These are phyloP conservation scores for Talaromyces atroroseus DNA, from an alignment of 2,329 filamentous ascomycete genomes.

Conservation along the genomic window DNA sequence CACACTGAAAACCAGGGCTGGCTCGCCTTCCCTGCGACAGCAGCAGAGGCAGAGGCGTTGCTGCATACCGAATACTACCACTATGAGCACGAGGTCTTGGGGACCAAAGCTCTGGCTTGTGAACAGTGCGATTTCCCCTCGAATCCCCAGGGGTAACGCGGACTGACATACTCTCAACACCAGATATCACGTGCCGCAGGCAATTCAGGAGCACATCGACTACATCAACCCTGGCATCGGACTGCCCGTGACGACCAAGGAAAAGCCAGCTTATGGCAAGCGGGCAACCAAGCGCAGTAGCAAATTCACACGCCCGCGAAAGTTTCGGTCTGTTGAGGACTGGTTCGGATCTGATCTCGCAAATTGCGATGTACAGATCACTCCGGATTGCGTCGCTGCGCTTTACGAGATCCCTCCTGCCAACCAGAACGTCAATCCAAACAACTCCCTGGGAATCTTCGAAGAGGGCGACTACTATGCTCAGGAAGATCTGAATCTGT, in stretches of 20 bases:
- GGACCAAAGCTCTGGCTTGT: slow-evolving; percentile 25
- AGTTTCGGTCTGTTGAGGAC: background rate
- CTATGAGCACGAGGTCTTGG: slow-evolving; percentile 38
- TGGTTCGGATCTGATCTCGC: slow-evolving; percentile 1
- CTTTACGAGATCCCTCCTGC: slow-evolving; percentile 44
- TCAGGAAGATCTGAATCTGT: slow-evolving; percentile 45
- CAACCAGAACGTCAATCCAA: slow-evolving; percentile 26
- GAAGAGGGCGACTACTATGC: slow-evolving; percentile 51
- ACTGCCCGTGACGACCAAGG: slow-evolving; percentile 28
- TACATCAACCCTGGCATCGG: slow-evolving; percentile 54
- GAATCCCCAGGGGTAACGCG: background rate
- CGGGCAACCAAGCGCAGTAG: slow-evolving; percentile 9
- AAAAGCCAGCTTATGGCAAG: slow-evolving; percentile 12
- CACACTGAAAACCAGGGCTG: slow-evolving; percentile 50
- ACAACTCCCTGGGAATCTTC: slow-evolving; percentile 50
- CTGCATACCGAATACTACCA: slow-evolving; percentile 50
- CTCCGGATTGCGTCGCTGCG: slow-evolving; percentile 50
- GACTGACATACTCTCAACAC: background rate
- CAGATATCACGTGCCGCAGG: slow-evolving; percentile 43
- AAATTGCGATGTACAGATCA: slow-evolving; percentile 51
- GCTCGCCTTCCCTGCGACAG: slow-evolving; percentile 51
- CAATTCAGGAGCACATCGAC: slow-evolving; percentile 47
- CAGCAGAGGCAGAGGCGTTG: slow-evolving; percentile 48
- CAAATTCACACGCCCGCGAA: background rate
- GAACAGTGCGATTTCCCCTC: slow-evolving; percentile 27